These are phyloP conservation scores for Vitellaria paradoxa DNA, from an alignment of 179 eudicot species.

Conservation along the genomic window DNA sequence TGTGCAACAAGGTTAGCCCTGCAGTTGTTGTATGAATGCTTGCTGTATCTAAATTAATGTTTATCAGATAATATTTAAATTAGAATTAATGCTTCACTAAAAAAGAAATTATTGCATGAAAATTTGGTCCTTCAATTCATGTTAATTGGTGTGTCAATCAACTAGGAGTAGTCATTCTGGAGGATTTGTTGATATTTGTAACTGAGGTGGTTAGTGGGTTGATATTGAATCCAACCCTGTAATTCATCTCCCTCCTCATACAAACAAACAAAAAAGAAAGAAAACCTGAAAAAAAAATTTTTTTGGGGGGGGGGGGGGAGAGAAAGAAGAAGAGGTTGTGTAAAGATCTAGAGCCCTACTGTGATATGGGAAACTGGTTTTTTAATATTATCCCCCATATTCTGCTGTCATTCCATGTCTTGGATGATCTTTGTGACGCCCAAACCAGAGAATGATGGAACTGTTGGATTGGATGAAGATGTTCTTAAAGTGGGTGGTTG, in stretches of 20 bases:
- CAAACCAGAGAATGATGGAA: constrained; percentile 6
- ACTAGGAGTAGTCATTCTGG: no score
- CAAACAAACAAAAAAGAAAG: no score
- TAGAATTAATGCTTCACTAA: neutral
- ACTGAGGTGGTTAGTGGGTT: neutral
- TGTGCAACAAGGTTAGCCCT: no score
- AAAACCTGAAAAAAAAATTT: no score
- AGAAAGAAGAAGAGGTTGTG: neutral
- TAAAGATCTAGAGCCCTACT: neutral
- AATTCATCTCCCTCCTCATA: neutral
- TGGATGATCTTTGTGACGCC: neutral
- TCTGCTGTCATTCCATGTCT: neutral
- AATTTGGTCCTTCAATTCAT: neutral
- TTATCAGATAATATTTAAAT: neutral
- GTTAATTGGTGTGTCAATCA: neutral
- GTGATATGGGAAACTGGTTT: neutral
- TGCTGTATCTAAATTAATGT: neutral
- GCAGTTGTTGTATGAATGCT: no score
- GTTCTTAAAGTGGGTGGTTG: neutral
- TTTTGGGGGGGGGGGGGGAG: no score
- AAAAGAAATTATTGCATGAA: neutral
- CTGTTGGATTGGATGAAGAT: neutral
- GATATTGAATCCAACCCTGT: neutral
- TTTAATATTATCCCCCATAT: neutral
- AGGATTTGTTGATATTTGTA: neutral